Evolutionary conservation across 2,329 filamentous ascomycete genomes (phyloP), one percentile per base, ranked within the genome.

Genomic region (Paecilomyces sp.): DNA sequence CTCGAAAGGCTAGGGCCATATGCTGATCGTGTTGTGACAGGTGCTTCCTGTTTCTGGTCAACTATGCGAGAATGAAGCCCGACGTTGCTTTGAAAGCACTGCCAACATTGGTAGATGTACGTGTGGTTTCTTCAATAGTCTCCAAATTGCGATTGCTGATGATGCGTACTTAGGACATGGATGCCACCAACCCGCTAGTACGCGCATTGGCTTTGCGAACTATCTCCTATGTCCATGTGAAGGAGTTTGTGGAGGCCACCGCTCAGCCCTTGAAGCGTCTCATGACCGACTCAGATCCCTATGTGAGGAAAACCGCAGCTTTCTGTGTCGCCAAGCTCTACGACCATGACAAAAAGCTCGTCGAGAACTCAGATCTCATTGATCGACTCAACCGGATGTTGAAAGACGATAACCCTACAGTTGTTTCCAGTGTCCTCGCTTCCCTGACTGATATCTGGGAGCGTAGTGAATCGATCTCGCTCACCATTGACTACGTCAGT

Each of bases 381-480:
- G 92, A 97, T 70, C 85, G 88, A 63, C 82, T 99, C 54, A 99
- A 99, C 75, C 81, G 85, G 52, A 88, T 99, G 80, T 79, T 99
- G 59, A 86, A 92, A 70, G 94, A 99, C 67, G 93, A 97, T 73
- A 99, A 99, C 70, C 93, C 94, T 0, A 99, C 94, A 0, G 94
- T 99, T 2, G 93, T 99, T 24, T 93, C 94, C 11, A 97, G 92
- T 72, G 92, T 95, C 6, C 77, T 99, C 63, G 93, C 94, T 28
- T 84, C 90, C 36, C 75, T 99, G 69, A 94, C 96, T 85, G 94
- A 99, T 75, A 97, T 99, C 56, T 99, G 94, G 94, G 94, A 97
- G 74, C 85, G 93, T 60, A 97, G 92, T 72, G 93, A 97, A 75
- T 91, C 90, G 60, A 99, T 99, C 76, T 97, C 96, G 74, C 86